phyloP scores from a whole-genome alignment of 1,284 basidiomycete species.

The Ceratobasidium sp. region DNA sequence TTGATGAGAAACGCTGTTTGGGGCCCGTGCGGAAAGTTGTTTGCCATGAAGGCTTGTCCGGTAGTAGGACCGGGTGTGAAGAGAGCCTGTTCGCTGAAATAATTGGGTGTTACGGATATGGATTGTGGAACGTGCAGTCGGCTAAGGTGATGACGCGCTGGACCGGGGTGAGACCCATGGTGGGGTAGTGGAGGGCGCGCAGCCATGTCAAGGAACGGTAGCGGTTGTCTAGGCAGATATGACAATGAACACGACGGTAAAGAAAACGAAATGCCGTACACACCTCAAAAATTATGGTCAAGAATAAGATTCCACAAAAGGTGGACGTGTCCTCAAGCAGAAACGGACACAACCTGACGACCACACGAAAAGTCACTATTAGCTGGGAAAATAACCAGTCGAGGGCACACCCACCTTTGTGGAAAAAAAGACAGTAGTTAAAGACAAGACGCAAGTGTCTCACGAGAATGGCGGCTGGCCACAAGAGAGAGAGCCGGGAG shows the following conservation, averaged over 20 bases:
- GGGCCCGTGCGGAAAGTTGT: constrained; percentile 34
- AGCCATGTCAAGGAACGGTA: constrained; percentile 30
- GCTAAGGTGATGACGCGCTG: constrained; percentile 20
- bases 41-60: constrained; percentile 18
- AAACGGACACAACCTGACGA: constrained; percentile 25
- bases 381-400: neutral
- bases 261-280: neutral
- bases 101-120: constrained; percentile 12
- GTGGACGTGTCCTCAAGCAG: constrained; percentile 13
- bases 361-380: constrained; percentile 11
- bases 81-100: constrained; percentile 26
- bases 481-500: neutral
- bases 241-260: neutral
- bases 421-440: neutral
- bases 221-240: constrained; percentile 3
- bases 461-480: neutral
- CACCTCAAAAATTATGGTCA: constrained; percentile 33
- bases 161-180: constrained; percentile 31
- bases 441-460: neutral
- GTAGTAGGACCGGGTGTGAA: constrained; percentile 20
- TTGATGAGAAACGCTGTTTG: constrained; percentile 25
- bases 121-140: constrained; percentile 26
- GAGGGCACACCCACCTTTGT: constrained; percentile 5
- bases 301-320: constrained; percentile 15
- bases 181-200: constrained; percentile 36